Base-by-base conservation (phyloP, 805 yeast genomes). In the Monosporozyma aerobia region DNA sequence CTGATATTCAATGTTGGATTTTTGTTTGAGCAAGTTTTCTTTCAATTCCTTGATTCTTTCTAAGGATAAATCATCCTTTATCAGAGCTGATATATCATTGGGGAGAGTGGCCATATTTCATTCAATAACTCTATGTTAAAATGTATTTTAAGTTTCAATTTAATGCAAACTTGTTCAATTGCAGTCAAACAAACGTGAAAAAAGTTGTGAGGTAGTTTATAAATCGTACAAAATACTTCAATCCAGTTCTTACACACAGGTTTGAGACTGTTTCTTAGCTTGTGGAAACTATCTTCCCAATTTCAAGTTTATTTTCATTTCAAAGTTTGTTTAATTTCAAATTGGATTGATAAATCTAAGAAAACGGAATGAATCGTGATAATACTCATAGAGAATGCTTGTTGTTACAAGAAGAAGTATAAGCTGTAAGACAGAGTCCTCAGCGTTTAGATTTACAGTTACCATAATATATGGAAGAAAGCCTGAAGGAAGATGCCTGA, bases 1-100 rank as follows among this genome's bases (percentile, higher is more conserved):
- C 63, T 89, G 92, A 48, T 83, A 74, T 59, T 88, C 96, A 11
- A 89, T 73, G 3, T 85, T 77, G 0, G 84, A 76, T 64, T 87
- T 87, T 62, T 92, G 96, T 57, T 82, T 83, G 6, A 65, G 55
- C 48, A 85, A 68, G 54, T 81, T 85, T 51, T 76, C 79, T 52
- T 77, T 77, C 30, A 85, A 67, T 8, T 73, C 68, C 10, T 72
- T 68, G 6, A 85, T 74, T 53, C 78, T 80, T 49, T 74, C 78
- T 41, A 84, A 68, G 53, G 85, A 90, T 30, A 71, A 65, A 44
- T 74, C 77, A 44, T 70, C 69, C 52, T 67, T 69, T 8, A 73
- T 56, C 19, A 72, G 56, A 27, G 63, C 67, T 0, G 72, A 59
- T 11, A 73, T 19, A 39, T 52, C 50, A 13, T 44, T 23, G 16